Conservation (phyloP, 2,329 filamentous ascomycete genomes). For the Alternaria sp. region DNA sequence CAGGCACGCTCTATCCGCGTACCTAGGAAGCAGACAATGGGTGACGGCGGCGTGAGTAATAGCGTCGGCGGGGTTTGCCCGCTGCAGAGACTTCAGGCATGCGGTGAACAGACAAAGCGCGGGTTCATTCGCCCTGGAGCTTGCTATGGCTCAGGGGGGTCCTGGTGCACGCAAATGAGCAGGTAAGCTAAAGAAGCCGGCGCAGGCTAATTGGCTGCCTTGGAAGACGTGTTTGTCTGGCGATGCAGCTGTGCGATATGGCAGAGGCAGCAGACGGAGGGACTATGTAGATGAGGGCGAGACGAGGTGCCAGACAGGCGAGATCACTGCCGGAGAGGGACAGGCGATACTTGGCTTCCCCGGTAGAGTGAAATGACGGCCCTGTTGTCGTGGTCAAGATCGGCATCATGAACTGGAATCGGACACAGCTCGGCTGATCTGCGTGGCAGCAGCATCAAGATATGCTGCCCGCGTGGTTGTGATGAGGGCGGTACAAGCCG, state of each 20-base stretch:
- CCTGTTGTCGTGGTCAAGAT: slow-evolving; percentile 5
- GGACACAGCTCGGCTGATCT: slow-evolving; percentile 14
- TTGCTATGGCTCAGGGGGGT: slow-evolving; percentile 12
- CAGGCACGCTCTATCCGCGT: not conserved
- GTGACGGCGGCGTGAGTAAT: slow-evolving; percentile 16
- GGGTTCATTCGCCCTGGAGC: slow-evolving; percentile 4
- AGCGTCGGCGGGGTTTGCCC: slow-evolving; percentile 23
- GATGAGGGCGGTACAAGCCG: slow-evolving; percentile 3
- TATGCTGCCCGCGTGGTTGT: not conserved
- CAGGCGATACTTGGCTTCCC: not conserved
- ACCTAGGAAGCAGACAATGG: not conserved
- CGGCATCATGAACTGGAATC: slow-evolving; percentile 5
- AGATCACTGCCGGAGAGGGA: slow-evolving; percentile 4
- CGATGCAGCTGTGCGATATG: slow-evolving; percentile 5
- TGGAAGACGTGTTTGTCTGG: not conserved
- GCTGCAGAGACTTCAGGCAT: slow-evolving; percentile 27
- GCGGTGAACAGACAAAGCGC: slow-evolving; percentile 13
- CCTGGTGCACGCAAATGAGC: slow-evolving; percentile 40
- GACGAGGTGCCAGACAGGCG: not conserved
- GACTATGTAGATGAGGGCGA: not conserved
- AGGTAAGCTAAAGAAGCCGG: slow-evolving; percentile 14
- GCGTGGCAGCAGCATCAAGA: slow-evolving; percentile 5
- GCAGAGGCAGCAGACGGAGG: not conserved
- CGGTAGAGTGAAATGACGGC: not conserved
- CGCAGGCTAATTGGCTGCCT: slow-evolving; percentile 5